Evolutionary conservation across 495 filamentous ascomycete genomes (phyloP).

Genomic region (Trichoderma asperelloides): DNA sequence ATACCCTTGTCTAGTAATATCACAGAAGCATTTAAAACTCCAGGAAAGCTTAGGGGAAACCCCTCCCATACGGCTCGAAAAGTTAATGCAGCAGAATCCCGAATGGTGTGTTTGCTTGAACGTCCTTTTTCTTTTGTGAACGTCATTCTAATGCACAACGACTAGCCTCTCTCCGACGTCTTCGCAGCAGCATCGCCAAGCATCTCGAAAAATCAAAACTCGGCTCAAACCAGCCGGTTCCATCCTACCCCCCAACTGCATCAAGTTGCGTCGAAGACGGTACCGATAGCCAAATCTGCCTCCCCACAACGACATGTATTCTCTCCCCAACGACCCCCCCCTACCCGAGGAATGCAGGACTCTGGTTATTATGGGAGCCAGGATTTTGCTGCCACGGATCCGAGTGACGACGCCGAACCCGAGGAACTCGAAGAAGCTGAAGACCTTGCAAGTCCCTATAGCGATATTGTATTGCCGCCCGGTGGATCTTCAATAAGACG

Average conservation of each 20-base stretch:
- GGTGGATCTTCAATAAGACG: slow-evolving; percentile 12
- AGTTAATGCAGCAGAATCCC: slow-evolving; percentile 49
- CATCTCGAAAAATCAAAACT: slow-evolving; percentile 37
- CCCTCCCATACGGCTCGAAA: slow-evolving; percentile 80
- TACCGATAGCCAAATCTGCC: not conserved
- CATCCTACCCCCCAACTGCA: slow-evolving; percentile 20
- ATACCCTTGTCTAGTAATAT: slow-evolving; percentile 56
- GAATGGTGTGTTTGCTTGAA: slow-evolving; percentile 49
- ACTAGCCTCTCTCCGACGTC: slow-evolving; percentile 74
- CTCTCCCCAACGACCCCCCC: slow-evolving; percentile 13
- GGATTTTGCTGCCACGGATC: slow-evolving; percentile 19
- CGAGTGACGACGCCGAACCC: slow-evolving; percentile 21
- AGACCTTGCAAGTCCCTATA: slow-evolving; percentile 8
- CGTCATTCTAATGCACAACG: slow-evolving; percentile 8
- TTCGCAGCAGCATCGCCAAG: slow-evolving; percentile 49
- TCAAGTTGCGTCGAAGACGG: not conserved
- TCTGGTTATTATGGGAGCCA: slow-evolving; percentile 78
- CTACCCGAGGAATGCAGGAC: slow-evolving; percentile 32
- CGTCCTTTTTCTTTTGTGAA: not conserved
- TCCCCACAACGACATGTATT: slow-evolving; percentile 15
- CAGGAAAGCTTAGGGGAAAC: slow-evolving; percentile 87
- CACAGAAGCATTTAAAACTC: slow-evolving; percentile 90
- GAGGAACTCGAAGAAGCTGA: slow-evolving; percentile 8
- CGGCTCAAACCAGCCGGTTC: slow-evolving; percentile 22
- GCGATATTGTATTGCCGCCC: not conserved